Evolutionary conservation across 768 basidiomycete genomes (phyloP).

Genomic region (Auricularia sp.): DNA sequence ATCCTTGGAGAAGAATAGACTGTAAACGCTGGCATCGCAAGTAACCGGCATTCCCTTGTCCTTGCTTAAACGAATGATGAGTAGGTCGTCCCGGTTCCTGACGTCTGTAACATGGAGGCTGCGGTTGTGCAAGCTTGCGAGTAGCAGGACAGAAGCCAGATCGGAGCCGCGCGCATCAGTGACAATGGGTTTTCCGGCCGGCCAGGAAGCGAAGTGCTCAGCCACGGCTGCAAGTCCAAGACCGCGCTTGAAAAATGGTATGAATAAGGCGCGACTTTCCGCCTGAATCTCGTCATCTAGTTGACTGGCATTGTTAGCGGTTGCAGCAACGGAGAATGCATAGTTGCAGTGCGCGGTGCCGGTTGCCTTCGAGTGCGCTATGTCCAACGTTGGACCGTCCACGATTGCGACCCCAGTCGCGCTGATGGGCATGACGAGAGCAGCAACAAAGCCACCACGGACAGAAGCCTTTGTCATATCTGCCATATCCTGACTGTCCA

Average conservation of each 20-base stretch:
- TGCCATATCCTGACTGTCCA: conserved; percentile 48
- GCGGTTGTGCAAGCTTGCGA: conserved; percentile 87
- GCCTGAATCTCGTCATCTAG: conserved; percentile 68
- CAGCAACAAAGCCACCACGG: conserved; percentile 82
- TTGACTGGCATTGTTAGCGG: conserved; percentile 47
- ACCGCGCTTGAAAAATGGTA: conserved; percentile 53
- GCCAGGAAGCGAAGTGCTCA: conserved; percentile 84
- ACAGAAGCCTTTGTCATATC: conserved; percentile 72
- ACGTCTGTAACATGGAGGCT: conserved; percentile 89
- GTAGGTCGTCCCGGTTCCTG: conserved; percentile 72
- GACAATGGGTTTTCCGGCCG: conserved; percentile 81
- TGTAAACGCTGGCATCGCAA: conserved; percentile 88
- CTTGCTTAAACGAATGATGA: conserved; percentile 89
- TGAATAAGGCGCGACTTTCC: conserved; percentile 77
- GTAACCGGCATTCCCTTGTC: conserved; percentile 88
- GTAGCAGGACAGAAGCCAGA: conserved; percentile 82
- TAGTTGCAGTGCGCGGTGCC: conserved; percentile 78
- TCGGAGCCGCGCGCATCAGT: conserved; percentile 89
- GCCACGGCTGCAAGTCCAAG: conserved; percentile 64
- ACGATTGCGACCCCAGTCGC: conserved; percentile 43
- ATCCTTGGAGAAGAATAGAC: conserved; percentile 76
- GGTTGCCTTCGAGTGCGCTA: conserved; percentile 52
- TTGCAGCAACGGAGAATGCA: conserved; percentile 70
- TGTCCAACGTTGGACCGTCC: conserved; percentile 57
- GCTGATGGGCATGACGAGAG: conserved; percentile 68